These are phyloP conservation scores for Wallacemonas sp. DNA, from an alignment of 208 protist genomes.

Conservation along the genomic window DNA sequence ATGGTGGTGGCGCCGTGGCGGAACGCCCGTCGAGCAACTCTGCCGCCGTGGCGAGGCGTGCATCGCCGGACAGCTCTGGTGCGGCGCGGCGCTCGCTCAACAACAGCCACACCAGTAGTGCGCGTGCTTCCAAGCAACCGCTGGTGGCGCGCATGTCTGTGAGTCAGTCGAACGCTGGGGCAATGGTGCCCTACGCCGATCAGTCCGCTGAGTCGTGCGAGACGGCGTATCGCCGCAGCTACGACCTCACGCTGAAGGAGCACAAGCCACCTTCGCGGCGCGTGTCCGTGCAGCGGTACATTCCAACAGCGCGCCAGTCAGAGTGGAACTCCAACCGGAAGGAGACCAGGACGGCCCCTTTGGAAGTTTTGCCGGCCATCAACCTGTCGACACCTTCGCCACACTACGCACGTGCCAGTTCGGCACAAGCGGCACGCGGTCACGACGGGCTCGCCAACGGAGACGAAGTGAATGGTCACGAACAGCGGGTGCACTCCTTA, in stretches of 20 bases:
- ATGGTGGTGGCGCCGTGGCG: no score
- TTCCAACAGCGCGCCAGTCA: not conserved
- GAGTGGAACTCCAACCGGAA: constrained; percentile 40
- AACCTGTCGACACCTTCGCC: not conserved
- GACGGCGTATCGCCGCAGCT: constrained; percentile 30
- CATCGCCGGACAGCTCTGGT: not conserved
- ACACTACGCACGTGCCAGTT: constrained; percentile 7
- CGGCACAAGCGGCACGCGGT: not conserved
- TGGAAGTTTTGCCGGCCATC: constrained; percentile 41
- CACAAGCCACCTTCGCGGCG: constrained; percentile 18
- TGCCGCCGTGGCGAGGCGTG: not conserved
- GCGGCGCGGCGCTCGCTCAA: not conserved
- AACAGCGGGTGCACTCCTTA: constrained; percentile 9
- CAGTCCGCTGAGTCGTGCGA: not conserved
- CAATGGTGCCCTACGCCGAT: constrained; percentile 15
- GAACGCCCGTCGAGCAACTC: not conserved
- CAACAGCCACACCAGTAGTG: not conserved
- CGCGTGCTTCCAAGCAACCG: not conserved
- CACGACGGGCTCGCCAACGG: not conserved
- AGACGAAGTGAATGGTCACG: not conserved
- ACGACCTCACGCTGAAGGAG: constrained; percentile 26
- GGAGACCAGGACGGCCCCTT: constrained; percentile 5
- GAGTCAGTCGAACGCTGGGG: constrained; percentile 6
- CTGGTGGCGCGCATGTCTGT: constrained; percentile 1
- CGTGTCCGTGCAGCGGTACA: constrained; percentile 22